A percentile compares a stretch with the other conserved stretches of the same genome.
Evolutionary conservation across 2,329 filamentous ascomycete genomes (phyloP).

Genomic region (Ophiostoma sp.): DNA sequence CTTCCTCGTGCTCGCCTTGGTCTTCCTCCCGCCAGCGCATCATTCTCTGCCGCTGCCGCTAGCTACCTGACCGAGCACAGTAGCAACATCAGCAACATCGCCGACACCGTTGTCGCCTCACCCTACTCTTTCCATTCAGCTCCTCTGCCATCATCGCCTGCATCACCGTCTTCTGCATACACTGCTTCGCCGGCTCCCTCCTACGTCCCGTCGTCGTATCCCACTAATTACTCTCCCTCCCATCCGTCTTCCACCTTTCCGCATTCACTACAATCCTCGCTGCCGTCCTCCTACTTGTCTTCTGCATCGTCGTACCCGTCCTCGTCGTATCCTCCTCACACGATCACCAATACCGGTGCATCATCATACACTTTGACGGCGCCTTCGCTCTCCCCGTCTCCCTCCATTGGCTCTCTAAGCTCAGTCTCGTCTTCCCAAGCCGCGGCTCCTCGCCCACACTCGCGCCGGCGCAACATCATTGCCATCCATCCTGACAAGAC

Average conservation of each 20-base stretch:
- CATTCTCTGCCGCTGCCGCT: conserved; percentile 20
- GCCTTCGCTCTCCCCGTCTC: conserved; percentile 22
- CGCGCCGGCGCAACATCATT: conserved; percentile 43
- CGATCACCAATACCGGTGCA: conserved; percentile 15
- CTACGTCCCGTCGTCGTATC: conserved; percentile 5
- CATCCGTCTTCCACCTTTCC: background rate
- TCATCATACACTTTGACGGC: conserved; percentile 22
- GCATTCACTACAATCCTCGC: background rate
- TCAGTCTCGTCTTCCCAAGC: conserved; percentile 28
- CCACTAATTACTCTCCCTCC: conserved; percentile 5
- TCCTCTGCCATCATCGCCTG: conserved; percentile 15
- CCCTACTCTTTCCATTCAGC: background rate
- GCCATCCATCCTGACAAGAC: conserved; percentile 53
- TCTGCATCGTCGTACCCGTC: conserved; percentile 13
- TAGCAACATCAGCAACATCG: background rate
- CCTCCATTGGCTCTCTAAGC: conserved; percentile 22
- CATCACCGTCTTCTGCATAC: background rate
- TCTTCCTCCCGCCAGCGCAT: conserved; percentile 20
- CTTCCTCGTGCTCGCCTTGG: conserved; percentile 14
- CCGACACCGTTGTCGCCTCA: conserved; percentile 13
- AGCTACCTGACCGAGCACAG: conserved; percentile 14
- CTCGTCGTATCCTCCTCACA: conserved; percentile 10
- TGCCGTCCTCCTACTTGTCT: conserved; percentile 13
- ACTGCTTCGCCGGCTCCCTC: conserved; percentile 17
- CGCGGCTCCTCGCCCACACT: conserved; percentile 31